A percentile compares a stretch with the other conserved stretches of the same genome.
Conservation (phyloP, 169 alveolate species). For the Plasmodium blacklocki region DNA sequence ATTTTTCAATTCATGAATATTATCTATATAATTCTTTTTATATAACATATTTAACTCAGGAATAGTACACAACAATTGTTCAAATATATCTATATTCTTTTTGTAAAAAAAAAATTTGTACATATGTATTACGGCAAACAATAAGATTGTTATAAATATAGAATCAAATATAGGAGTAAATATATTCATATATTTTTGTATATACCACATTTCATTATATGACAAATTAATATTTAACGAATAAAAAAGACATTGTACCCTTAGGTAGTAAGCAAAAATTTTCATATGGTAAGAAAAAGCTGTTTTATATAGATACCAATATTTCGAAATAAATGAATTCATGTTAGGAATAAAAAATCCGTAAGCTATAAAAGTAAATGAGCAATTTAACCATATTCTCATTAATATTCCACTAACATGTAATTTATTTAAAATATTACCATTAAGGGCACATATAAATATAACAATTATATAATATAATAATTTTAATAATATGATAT, state of each 20-base stretch:
- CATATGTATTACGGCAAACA: slow-evolving; percentile 31
- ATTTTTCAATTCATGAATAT: slow-evolving; percentile 39
- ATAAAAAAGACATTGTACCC: slow-evolving; percentile 51
- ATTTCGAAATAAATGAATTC: slow-evolving; percentile 52
- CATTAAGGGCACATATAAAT: slow-evolving; percentile 48
- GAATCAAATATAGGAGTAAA: slow-evolving; percentile 40
- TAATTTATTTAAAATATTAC: slow-evolving; percentile 49
- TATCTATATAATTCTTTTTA: background rate
- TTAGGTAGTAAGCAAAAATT: slow-evolving; percentile 27
- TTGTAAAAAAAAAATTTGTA: slow-evolving; percentile 9
- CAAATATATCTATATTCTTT: slow-evolving; percentile 43
- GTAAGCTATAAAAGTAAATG: slow-evolving; percentile 57
- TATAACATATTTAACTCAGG: slow-evolving; percentile 40
- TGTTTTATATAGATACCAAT: slow-evolving; percentile 39
- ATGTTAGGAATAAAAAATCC: slow-evolving; percentile 51
- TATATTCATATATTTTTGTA: slow-evolving; percentile 58
- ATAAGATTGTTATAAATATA: slow-evolving; percentile 39
- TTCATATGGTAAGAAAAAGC: slow-evolving; percentile 51
- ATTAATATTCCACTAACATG: slow-evolving; percentile 65
- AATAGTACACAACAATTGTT: slow-evolving; percentile 15
- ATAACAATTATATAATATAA: slow-evolving; percentile 63
- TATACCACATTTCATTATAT: slow-evolving; percentile 66
- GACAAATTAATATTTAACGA: slow-evolving; percentile 23
- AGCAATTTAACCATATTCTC: slow-evolving; percentile 69
- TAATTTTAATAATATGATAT: slow-evolving; percentile 41